Evolutionary conservation across 768 basidiomycete genomes (phyloP), one percentile per base, ranked within the genome.

Genomic region (Phlebiopsis flavidoalba): DNA sequence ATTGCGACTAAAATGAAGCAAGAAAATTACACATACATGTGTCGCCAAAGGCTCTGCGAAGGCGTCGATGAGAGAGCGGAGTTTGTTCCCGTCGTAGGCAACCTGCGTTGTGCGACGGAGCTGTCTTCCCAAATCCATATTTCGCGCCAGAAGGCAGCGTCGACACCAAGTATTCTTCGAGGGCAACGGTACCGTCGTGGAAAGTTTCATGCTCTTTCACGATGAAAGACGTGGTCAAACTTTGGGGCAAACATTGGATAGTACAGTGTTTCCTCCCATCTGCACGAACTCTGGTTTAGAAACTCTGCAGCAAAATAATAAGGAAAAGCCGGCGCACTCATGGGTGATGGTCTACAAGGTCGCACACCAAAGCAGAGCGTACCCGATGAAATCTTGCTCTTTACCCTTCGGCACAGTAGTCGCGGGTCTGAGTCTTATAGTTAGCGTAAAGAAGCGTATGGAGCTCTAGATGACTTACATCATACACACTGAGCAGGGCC

Each of bases 221-320:
- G 26, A 57, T 50, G 22, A 40, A 50, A 11, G 36, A 33, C 37
- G 59, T 64, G n/a, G 51, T 55, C 63, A 36, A 60, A 51, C 52
- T 64, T 60, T 17, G 60, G 63, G 8, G 48, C 46, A 45, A 43
- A 64, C 56, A 64, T 57, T 4, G 63, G 60, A 31, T 57, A 64
- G 60, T 61, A 64, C 17, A 53, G 19, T 15, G 17, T 52, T 22
- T 64, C 63, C 35, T 64, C 63, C 43, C 47, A 58, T 5, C 63
- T 63, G 37, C 14, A 17, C 8, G 35, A 24, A 15, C 19, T 15
- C 22, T 50, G 7, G 45, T 22, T 7, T 6, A 8, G 31, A 21
- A 11, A 11, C 15, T 17, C 36, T n/a, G 43, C 26, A 31, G 26
- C 26, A 6, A 31, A 31, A 6, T 8, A 12, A 3, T 36, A 21